Evolutionary conservation across 2,329 filamentous ascomycete genomes (phyloP).

Genomic region (Epichloe hybrida): DNA sequence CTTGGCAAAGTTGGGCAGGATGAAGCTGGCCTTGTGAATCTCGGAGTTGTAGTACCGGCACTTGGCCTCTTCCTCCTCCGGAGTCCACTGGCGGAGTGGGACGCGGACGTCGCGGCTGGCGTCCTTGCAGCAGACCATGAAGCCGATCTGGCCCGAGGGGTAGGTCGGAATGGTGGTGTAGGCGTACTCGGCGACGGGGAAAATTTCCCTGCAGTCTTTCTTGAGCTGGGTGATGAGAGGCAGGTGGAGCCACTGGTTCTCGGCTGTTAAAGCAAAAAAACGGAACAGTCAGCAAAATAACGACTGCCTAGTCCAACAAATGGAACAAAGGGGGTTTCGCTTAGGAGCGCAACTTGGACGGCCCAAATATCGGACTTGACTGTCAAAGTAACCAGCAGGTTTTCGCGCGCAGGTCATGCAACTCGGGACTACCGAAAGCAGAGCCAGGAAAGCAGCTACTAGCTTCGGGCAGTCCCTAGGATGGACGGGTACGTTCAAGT

Average conservation of each 20-base stretch:
- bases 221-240: slow-evolving; percentile 87
- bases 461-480: slow-evolving; percentile 23
- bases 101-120: slow-evolving; percentile 67
- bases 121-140: slow-evolving; percentile 99
- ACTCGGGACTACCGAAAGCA: slow-evolving; percentile 25
- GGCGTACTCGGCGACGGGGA: slow-evolving; percentile 94
- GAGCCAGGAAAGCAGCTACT: slow-evolving; percentile 25
- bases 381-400: background rate
- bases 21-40: slow-evolving; percentile 88
- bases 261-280: slow-evolving; percentile 44
- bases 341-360: background rate
- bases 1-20: slow-evolving; percentile 86
- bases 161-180: slow-evolving; percentile 99
- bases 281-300: slow-evolving; percentile 7
- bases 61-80: slow-evolving; percentile 81
- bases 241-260: slow-evolving; percentile 99
- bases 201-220: slow-evolving; percentile 92
- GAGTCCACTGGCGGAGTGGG: slow-evolving; percentile 67
- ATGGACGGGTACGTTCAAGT: slow-evolving; percentile 6
- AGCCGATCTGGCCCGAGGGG: slow-evolving; percentile 96
- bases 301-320: background rate
- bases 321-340: background rate
- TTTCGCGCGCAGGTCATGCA: slow-evolving; percentile 4
- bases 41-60: slow-evolving; percentile 97
- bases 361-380: background rate